Conservation (phyloP, 495 filamentous ascomycete species). For the Rusavskia elegans region DNA sequence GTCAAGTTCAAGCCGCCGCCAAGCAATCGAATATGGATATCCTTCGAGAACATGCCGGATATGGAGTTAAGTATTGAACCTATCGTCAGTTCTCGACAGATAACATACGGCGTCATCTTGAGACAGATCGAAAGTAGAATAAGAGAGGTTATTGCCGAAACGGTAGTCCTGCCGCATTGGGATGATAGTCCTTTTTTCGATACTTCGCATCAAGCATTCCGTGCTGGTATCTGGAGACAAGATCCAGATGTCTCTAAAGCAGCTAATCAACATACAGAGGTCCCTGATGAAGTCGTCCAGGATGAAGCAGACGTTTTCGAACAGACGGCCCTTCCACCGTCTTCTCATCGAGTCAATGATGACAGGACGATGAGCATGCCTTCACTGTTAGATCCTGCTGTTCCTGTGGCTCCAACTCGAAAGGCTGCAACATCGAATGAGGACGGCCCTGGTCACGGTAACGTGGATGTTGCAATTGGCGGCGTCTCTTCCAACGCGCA, state of each 20-base stretch:
- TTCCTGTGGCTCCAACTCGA: conserved; percentile 19
- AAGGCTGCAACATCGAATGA: conserved; percentile 17
- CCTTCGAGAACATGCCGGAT: conserved; percentile 80
- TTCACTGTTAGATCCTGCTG: conserved; percentile 19
- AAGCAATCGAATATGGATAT: conserved; percentile 87
- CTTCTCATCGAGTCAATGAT: conserved; percentile 22
- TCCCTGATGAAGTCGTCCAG: conserved; percentile 37
- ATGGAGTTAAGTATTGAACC: conserved; percentile 88
- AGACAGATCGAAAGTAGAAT: conserved; percentile 89
- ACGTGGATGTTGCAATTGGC: conserved; percentile 10
- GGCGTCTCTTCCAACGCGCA: conserved; percentile 25
- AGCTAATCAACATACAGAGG: conserved; percentile 20
- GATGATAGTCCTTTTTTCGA: conserved; percentile 84
- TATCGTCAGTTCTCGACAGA: conserved; percentile 86
- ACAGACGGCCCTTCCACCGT: conserved; percentile 22
- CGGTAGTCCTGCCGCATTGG: conserved; percentile 86
- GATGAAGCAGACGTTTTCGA: conserved; percentile 38
- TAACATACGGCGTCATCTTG: conserved; percentile 82
- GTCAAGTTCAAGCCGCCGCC: conserved; percentile 87
- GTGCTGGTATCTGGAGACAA: conserved; percentile 83
- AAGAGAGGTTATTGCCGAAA: conserved; percentile 82
- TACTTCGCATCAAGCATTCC: conserved; percentile 56
- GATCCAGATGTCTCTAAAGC: conserved; percentile 16
- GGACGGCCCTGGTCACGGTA: conserved; percentile 11
- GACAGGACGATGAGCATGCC: conserved; percentile 47